Base-by-base conservation (phyloP, 495 filamentous ascomycete genomes). In the Staphylotrichum tortipilum region DNA sequence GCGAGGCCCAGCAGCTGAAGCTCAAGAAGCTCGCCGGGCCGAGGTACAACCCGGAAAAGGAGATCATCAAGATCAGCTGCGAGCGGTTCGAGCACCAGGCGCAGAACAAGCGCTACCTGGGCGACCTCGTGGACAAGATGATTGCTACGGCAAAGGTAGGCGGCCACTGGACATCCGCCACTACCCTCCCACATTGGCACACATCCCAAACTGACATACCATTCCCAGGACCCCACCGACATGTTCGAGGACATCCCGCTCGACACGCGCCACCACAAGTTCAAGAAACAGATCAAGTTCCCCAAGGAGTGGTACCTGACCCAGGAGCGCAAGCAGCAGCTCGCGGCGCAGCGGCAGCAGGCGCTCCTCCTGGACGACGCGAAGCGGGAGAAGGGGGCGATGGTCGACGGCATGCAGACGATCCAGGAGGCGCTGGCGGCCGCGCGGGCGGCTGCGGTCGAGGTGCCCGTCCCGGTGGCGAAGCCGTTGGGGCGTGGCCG, bases 71-170 rank as follows among this genome's bases (percentile, higher is more conserved):
- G 68, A 95, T 99, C 79, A 87, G 84, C 58, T 88, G 86, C 69
- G 92, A 97, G 68, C 81, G 83, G 65, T 95, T 88, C 60, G 76
- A 83, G 62, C 83, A 86, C 30, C 82, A 84, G 56, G 89, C 89
- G 11, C 91, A 96, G 71, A 99, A 99, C 71, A 99, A 97, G 72
- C 82, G 89, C 7, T 95, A 90, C 59, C 76, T 99, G 26, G 84
- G 81, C 34, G 88, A 95, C 53, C 41, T 85, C 28, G 77, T 99
- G 47, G 72, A 83, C 28, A 77, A 71, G 17, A 68, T 99, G 57
- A 68, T 99, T 31, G 68, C 66, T 12, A 82, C 90, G 64, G 87
- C 88, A 34, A 86, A 82, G 74, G 80, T 82, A 71, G 41, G 62
- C 2, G 9, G 2, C n/a, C 15, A 18, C 19, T 7, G 31, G 10